Conservation (phyloP, 2,329 filamentous ascomycete genomes). For the Sclerotinia spermophila region DNA sequence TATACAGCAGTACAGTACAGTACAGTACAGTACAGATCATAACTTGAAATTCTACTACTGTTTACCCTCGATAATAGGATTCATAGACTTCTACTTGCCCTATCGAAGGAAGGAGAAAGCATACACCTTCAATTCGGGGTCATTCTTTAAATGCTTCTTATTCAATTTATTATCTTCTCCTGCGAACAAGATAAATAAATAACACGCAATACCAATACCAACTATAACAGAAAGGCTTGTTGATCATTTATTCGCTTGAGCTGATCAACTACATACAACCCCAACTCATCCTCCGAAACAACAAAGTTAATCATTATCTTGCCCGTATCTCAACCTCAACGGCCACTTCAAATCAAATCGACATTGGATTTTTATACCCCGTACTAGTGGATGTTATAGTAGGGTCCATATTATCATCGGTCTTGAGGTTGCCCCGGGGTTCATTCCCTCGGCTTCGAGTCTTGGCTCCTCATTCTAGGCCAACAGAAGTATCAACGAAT, state of each 20-base stretch:
- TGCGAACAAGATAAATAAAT: constrained; percentile 10
- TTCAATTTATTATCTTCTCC: constrained; percentile 9
- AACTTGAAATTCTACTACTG: neutral
- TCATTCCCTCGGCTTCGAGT: constrained; percentile 30
- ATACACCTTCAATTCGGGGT: neutral
- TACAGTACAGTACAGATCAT: neutral
- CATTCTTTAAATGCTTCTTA: neutral
- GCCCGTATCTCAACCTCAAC: constrained; percentile 11
- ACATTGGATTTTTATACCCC: neutral
- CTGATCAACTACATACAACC: constrained; percentile 19
- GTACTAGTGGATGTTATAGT: neutral
- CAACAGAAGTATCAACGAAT: constrained; percentile 10
- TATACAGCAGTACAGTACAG: neutral
- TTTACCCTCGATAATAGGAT: neutral
- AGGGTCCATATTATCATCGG: neutral
- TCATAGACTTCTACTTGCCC: neutral
- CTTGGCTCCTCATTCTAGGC: constrained; percentile 21
- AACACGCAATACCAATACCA: constrained; percentile 17
- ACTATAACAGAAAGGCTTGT: constrained; percentile 14
- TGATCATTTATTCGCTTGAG: constrained; percentile 20
- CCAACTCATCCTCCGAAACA: constrained; percentile 16
- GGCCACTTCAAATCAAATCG: constrained; percentile 1
- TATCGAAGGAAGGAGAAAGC: neutral
- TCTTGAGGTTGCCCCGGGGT: constrained; percentile 27
- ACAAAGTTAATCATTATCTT: constrained; percentile 18